Conservation (phyloP, 352 stramenopile species). For the Plasmopara viticola region DNA sequence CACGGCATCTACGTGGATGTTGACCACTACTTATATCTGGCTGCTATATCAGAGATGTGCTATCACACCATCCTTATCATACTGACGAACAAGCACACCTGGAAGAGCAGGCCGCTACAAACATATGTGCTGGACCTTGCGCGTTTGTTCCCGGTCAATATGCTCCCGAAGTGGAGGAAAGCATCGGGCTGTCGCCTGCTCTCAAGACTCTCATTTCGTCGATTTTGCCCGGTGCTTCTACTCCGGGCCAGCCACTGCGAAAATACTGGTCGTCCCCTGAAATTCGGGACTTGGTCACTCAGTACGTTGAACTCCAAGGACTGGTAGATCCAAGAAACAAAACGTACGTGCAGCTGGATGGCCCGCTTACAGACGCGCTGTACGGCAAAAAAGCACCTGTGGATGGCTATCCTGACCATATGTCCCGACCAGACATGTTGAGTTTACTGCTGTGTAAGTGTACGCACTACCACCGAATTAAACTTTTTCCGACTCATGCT, state of each 20-base stretch:
- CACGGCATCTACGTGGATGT: background rate
- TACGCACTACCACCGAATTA: constrained; percentile 60
- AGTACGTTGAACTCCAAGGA: constrained; percentile 50
- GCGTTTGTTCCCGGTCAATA: constrained; percentile 55
- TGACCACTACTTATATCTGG: background rate
- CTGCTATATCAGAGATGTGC: constrained; percentile 36
- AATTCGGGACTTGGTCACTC: constrained; percentile 49
- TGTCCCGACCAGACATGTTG: constrained; percentile 52
- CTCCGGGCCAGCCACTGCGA: constrained; percentile 22
- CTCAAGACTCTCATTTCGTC: constrained; percentile 48
- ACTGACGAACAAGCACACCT: constrained; percentile 47
- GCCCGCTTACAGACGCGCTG: constrained; percentile 57
- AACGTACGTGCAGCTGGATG: constrained; percentile 65
- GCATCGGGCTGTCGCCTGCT: constrained; percentile 46
- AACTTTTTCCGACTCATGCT: constrained; percentile 63
- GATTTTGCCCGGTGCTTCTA: constrained; percentile 13
- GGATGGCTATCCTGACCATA: constrained; percentile 50
- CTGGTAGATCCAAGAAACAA: constrained; percentile 58
- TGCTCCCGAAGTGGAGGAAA: constrained; percentile 60
- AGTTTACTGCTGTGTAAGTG: constrained; percentile 53
- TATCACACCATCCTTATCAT: constrained; percentile 43
- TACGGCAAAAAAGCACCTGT: constrained; percentile 60
- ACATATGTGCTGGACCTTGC: constrained; percentile 30
- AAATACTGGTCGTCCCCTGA: constrained; percentile 50
- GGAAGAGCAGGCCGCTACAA: constrained; percentile 36